These are phyloP conservation scores for Cladosporium halotolerans DNA, from an alignment of 2,329 filamentous ascomycete species.

Conservation along the genomic window DNA sequence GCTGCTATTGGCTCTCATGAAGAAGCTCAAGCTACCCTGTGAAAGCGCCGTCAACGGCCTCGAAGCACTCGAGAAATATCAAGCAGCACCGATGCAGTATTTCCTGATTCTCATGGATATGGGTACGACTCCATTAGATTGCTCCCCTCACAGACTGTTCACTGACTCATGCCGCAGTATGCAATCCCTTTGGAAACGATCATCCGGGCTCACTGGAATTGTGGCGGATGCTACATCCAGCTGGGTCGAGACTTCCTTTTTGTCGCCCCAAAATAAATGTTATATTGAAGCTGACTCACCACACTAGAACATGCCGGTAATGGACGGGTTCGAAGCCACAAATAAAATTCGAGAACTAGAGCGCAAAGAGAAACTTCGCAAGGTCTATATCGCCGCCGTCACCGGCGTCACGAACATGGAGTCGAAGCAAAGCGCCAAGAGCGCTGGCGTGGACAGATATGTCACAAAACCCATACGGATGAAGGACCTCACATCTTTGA, in stretches of 20 bases:
- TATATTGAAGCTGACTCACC: too few species aligned
- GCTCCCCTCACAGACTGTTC: too few species aligned
- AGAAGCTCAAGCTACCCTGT: conserved; percentile 16
- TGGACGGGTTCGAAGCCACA: conserved; percentile 30
- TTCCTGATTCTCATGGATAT: conserved; percentile 37
- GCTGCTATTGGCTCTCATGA: conserved; percentile 22
- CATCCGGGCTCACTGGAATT: too few species aligned
- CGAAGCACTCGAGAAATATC: conserved; percentile 16
- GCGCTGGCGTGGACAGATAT: conserved; percentile 26
- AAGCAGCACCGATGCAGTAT: background rate
- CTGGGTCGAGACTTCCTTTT: too few species aligned
- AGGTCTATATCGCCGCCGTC: conserved; percentile 24
- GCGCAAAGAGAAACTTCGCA: conserved; percentile 13
- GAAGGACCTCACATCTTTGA: conserved; percentile 15
- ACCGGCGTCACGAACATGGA: conserved; percentile 28
- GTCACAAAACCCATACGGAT: conserved; percentile 30
- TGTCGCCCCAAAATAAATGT: too few species aligned
- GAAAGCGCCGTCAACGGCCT: conserved; percentile 17
- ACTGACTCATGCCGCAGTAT: too few species aligned
- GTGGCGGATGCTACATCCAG: too few species aligned
- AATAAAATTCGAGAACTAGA: conserved; percentile 27
- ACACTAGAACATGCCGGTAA: conserved; percentile 27
- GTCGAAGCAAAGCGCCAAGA: conserved; percentile 20
- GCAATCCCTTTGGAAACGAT: too few species aligned
- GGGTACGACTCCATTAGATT: too few species aligned